A percentile compares a stretch with the other conserved stretches of the same genome.
Evolutionary conservation across 116 monocot species (phyloP).

Genomic region (Cymodocea nodosa): DNA sequence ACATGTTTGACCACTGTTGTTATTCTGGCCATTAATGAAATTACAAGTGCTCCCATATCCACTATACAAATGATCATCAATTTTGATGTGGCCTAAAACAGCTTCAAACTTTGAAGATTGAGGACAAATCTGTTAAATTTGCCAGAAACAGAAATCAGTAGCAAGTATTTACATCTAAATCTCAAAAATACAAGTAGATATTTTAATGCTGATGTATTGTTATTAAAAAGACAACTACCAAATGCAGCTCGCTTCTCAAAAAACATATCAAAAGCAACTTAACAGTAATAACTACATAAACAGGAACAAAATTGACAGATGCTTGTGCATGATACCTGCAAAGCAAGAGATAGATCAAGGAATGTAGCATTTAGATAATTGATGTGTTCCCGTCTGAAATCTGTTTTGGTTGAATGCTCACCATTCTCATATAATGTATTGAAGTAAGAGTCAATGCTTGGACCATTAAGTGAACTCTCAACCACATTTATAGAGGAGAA

Average conservation of each 20-base stretch:
- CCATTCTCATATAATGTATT: slow-evolving; percentile 33
- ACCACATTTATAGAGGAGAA: slow-evolving; percentile 7
- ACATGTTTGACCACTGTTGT: background rate
- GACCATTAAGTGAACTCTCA: slow-evolving; percentile 7
- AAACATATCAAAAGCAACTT: background rate
- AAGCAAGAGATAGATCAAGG: slow-evolving; percentile 35
- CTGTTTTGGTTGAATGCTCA: slow-evolving; percentile 27
- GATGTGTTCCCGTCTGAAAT: slow-evolving; percentile 15
- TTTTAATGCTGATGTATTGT: slow-evolving; percentile 2
- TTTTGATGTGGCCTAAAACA: slow-evolving; percentile 39
- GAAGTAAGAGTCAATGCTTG: slow-evolving; percentile 22
- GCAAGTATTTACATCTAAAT: background rate
- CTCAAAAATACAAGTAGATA: background rate
- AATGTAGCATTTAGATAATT: slow-evolving; percentile 50
- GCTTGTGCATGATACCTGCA: slow-evolving; percentile 45
- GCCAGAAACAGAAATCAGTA: slow-evolving; percentile 4
- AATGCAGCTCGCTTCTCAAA: background rate
- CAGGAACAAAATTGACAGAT: background rate
- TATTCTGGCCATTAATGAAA: background rate
- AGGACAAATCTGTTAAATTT: slow-evolving; percentile 53
- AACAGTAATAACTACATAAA: background rate
- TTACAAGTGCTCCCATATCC: slow-evolving; percentile 5
- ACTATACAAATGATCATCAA: slow-evolving; percentile 47
- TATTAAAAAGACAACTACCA: background rate
- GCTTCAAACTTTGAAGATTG: slow-evolving; percentile 43